Conservation (phyloP, 805 yeast genomes). For the Kuraishia molischiana region DNA sequence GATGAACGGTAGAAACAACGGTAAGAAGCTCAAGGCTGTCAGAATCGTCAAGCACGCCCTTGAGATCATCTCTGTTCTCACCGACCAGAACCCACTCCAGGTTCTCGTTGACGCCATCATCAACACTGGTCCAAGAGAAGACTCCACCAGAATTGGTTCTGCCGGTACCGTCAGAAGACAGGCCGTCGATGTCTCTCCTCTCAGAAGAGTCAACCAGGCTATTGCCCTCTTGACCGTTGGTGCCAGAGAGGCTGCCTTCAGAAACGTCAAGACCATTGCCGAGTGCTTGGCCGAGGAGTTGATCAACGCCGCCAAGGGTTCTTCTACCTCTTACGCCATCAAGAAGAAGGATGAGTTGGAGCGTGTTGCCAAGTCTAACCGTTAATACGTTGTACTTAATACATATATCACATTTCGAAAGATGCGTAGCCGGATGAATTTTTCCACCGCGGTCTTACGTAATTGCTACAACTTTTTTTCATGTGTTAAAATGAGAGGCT, state of each 20-base stretch:
- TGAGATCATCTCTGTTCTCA: conserved; percentile 93
- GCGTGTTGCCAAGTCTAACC: conserved; percentile 99
- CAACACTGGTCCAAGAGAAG: conserved; percentile 99
- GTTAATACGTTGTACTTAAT: conserved; percentile 45
- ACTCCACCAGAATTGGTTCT: conserved; percentile 99
- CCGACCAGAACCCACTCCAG: conserved; percentile 99
- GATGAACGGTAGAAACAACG: conserved; percentile 99
- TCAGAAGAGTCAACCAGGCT: conserved; percentile 99
- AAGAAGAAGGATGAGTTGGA: conserved; percentile 99
- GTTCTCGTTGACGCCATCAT: conserved; percentile 97
- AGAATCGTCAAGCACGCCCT: conserved; percentile 99
- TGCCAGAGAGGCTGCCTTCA: conserved; percentile 99
- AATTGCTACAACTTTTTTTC: no score
- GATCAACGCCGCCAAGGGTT: conserved; percentile 99
- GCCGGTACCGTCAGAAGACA: conserved; percentile 99
- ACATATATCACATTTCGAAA: not conserved
- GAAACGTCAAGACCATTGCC: conserved; percentile 99
- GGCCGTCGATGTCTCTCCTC: conserved; percentile 99
- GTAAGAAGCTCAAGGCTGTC: conserved; percentile 99
- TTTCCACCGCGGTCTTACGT: no score
- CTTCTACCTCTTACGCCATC: conserved; percentile 99
- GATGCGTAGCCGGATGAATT: no score
- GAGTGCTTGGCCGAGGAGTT: conserved; percentile 99
- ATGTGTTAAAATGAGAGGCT: no score
- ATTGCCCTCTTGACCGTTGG: conserved; percentile 96